phyloP scores from a whole-genome alignment of 179 eudicot species.

The Vitellaria paradoxa region DNA sequence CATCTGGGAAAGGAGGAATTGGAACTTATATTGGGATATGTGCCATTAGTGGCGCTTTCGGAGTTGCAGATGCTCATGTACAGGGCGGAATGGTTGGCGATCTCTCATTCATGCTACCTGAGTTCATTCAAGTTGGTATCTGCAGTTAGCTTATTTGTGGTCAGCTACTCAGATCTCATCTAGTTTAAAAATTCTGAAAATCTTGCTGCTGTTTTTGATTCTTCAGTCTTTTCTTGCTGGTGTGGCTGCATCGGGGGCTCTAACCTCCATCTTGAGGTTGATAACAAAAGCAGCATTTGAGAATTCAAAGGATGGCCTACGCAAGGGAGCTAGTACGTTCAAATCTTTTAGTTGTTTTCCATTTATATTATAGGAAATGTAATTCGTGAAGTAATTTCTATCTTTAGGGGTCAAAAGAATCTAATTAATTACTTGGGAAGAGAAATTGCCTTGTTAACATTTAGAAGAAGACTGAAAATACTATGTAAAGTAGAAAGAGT shows the following conservation, averaged over 20 bases:
- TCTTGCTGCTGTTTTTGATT: neutral
- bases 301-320: constrained; percentile 46
- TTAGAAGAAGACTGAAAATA: neutral
- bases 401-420: neutral
- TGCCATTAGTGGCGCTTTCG: constrained; percentile 38
- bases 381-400: neutral
- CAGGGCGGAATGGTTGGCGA: constrained; percentile 74
- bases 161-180: neutral
- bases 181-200: neutral
- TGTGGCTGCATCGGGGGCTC: constrained; percentile 63
- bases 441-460: neutral
- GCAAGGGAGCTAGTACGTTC: constrained; percentile 69
- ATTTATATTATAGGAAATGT: neutral
- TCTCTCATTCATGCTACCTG: constrained; percentile 59
- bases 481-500: neutral
- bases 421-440: neutral
- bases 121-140: constrained; percentile 43
- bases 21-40: constrained; percentile 48
- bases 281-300: constrained; percentile 24
- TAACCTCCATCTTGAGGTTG: constrained; percentile 65
- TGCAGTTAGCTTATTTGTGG: neutral
- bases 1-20: constrained; percentile 51
- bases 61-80: constrained; percentile 62
- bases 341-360: neutral
- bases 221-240: constrained; percentile 52